These are phyloP conservation scores for Papiliotrema terrestris DNA, from an alignment of 1,284 basidiomycete genomes.

Conservation along the genomic window DNA sequence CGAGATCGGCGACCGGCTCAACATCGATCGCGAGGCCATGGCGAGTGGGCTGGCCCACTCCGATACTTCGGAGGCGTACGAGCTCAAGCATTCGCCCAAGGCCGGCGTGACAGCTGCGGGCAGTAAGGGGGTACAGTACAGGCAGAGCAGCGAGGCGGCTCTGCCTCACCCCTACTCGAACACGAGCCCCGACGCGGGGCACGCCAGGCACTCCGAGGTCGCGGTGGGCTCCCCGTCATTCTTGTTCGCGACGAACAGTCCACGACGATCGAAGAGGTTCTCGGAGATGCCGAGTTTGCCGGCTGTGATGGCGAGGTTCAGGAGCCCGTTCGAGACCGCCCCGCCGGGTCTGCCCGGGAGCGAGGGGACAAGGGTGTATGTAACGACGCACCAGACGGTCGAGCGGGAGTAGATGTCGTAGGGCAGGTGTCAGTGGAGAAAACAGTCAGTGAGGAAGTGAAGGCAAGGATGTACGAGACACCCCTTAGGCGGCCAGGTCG, in stretches of 20 bases:
- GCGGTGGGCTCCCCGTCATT: slow-evolving; percentile 10
- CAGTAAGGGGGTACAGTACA: neutral
- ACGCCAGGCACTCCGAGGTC: neutral
- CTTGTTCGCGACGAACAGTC: slow-evolving; percentile 11
- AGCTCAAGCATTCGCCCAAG: slow-evolving; percentile 5
- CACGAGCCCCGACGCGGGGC: no score
- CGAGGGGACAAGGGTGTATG: slow-evolving; percentile 19
- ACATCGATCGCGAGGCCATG: slow-evolving; percentile 23
- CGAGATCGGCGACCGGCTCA: slow-evolving; percentile 29
- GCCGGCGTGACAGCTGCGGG: neutral
- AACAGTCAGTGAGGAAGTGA: no score
- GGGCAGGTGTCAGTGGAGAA: neutral
- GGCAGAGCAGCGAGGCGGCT: neutral
- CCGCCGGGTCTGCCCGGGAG: neutral
- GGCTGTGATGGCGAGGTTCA: slow-evolving; percentile 20
- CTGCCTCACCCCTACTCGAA: no score
- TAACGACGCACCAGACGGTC: slow-evolving; percentile 16
- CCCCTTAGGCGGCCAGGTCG: no score
- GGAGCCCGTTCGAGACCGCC: slow-evolving; percentile 19
- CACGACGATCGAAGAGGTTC: slow-evolving; percentile 11
- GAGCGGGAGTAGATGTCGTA: neutral
- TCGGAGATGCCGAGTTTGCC: slow-evolving; percentile 21
- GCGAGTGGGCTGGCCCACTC: neutral
- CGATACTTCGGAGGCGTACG: slow-evolving; percentile 2
- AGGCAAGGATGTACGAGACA: no score